Evolutionary conservation across 108 stramenopile species (phyloP).

Genomic region (Fragilaria crotonensis): DNA sequence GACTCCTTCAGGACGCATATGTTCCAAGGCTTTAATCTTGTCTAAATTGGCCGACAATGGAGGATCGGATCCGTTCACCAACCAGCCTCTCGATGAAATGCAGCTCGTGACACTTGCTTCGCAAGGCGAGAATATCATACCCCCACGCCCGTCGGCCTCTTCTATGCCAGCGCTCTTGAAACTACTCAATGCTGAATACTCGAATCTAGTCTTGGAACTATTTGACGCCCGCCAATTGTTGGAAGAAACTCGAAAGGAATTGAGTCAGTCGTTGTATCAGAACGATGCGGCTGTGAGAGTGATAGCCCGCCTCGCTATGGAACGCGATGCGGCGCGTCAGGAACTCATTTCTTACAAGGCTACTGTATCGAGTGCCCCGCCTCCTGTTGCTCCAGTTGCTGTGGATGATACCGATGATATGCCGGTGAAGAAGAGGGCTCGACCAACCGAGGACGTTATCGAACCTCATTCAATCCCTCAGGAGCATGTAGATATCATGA

Average conservation of each 20-base stretch:
- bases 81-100: slow-evolving; percentile 43
- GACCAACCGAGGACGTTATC: neutral
- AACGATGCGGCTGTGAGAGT: slow-evolving; percentile 95
- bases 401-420: neutral
- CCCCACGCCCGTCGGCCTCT: slow-evolving; percentile 50
- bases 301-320: slow-evolving; percentile 78
- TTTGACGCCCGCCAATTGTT: slow-evolving; percentile 77
- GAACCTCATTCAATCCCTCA: slow-evolving; percentile 28
- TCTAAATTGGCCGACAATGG: slow-evolving; percentile 71
- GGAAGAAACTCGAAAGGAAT: slow-evolving; percentile 80
- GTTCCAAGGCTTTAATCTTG: slow-evolving; percentile 53
- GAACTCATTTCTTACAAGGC: slow-evolving; percentile 43
- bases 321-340: slow-evolving; percentile 80
- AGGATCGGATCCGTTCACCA: slow-evolving; percentile 69
- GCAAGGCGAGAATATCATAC: slow-evolving; percentile 12
- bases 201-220: slow-evolving; percentile 80
- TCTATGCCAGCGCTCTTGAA: slow-evolving; percentile 57
- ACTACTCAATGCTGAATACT: slow-evolving; percentile 80
- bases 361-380: slow-evolving; percentile 5
- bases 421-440: neutral
- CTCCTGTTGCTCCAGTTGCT: neutral
- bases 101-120: slow-evolving; percentile 36
- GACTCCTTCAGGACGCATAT: slow-evolving; percentile 73
- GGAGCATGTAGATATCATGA: slow-evolving; percentile 37
- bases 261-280: slow-evolving; percentile 89